phyloP scores from a whole-genome alignment of 2,329 filamentous ascomycete genomes.

The Alternaria solani region DNA sequence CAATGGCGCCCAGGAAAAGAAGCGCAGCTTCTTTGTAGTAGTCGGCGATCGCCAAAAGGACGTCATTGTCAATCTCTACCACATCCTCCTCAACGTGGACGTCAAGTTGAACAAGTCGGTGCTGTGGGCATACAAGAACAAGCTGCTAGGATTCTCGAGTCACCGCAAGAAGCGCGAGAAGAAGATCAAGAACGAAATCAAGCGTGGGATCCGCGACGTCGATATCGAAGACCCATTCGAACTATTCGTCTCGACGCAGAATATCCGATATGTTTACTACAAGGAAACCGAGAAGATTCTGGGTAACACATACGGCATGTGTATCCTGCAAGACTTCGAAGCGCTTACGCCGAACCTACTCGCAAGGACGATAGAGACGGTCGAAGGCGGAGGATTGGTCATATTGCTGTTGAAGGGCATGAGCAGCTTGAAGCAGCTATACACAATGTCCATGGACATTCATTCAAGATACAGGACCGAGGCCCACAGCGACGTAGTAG shows the following conservation, averaged over 20 bases:
- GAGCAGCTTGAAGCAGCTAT: slow-evolving; percentile 95
- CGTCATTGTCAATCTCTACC: slow-evolving; percentile 93
- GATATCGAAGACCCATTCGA: slow-evolving; percentile 97
- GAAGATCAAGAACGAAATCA: slow-evolving; percentile 99
- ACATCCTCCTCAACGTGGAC: slow-evolving; percentile 88
- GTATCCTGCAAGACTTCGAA: slow-evolving; percentile 97
- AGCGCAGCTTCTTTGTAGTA: slow-evolving; percentile 96
- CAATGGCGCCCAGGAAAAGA: slow-evolving; percentile 74
- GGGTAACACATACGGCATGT: slow-evolving; percentile 98
- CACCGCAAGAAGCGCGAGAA: slow-evolving; percentile 97
- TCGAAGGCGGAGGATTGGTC: slow-evolving; percentile 93
- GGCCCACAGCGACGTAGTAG: slow-evolving; percentile 92
- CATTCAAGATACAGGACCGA: slow-evolving; percentile 97
- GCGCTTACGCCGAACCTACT: slow-evolving; percentile 96
- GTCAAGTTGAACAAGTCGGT: slow-evolving; percentile 96
- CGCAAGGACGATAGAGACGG: slow-evolving; percentile 93
- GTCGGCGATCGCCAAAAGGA: slow-evolving; percentile 95
- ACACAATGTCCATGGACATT: slow-evolving; percentile 96
- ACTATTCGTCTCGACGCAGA: slow-evolving; percentile 93
- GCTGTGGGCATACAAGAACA: slow-evolving; percentile 98
- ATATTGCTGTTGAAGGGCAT: slow-evolving; percentile 93
- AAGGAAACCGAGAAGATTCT: slow-evolving; percentile 99
- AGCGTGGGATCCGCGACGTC: slow-evolving; percentile 88
- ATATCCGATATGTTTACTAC: slow-evolving; percentile 99
- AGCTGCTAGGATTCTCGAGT: slow-evolving; percentile 89